Evolutionary conservation across 768 basidiomycete genomes (phyloP), one percentile per base, ranked within the genome.

Genomic region (Exidia glandulosa): DNA sequence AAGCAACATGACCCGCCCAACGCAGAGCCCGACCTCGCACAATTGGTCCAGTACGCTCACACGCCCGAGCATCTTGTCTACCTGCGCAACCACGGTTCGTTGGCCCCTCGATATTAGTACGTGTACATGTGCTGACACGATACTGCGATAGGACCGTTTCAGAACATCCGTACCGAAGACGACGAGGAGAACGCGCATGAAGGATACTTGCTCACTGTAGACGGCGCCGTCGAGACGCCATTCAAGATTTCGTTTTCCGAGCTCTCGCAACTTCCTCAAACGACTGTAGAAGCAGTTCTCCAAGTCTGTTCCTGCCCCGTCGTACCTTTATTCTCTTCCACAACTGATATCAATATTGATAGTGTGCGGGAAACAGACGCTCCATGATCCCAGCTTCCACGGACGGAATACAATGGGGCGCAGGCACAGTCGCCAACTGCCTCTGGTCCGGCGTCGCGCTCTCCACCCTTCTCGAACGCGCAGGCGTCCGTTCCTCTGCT

Each of bases 391-490:
- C 76, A 0, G 62, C 41, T 16, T 41, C 59, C 2, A 84, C 85
- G 0, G 71, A 80, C 36, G 85, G 85, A 7, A 78, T 87, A 27
- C 76, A 75, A 3, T 87, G 85, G 85, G 75, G 75, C 25, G 82
- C 84, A 60, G 87, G 84, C 23, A 84, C 84, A n/a, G 80, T 86
- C 54, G 81, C 81, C 59, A 88, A 88, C 67, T 81, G 80, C 64
- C 75, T 72, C 60, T 89, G 87, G 87, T 76, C 77, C 3, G 87
- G 87, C 16, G 78, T 80, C 1, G 74, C 76, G 0, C 69, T 89
- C 10, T 74, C 80, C 25, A 81, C 87, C 59, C 64, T 88, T 31
- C 76, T 89, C 60, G 70, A 74, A 10, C 67, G 74, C 41, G 71
- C 72, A 3, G 77, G 78, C 6, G 71, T 84, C 33, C 3, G 55